Base-by-base conservation (phyloP, 257 asterid species). In the Fraxinus cuspidata region DNA sequence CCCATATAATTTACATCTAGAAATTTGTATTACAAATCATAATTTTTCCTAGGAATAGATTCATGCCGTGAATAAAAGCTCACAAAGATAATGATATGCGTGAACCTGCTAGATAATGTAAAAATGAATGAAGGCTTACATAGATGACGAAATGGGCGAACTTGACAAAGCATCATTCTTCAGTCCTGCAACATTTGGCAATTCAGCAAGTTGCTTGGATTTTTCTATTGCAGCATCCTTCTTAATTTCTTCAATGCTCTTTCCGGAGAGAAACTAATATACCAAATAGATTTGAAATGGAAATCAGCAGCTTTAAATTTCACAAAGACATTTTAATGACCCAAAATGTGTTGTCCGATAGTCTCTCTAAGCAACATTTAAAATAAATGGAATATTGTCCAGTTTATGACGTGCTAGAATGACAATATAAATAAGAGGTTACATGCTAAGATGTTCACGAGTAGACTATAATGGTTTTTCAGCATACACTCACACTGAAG, bases 231-330 rank as follows among this genome's bases (percentile, higher is more conserved):
- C 85, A 75, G 87, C 90, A 29, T 82, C 93, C 81, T 82, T 77
- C 85, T 88, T 86, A 74, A 91, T 91, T 80, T 91, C 90, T 70
- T 91, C 91, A 83, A 89, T 82, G 84, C 87, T 87, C 82, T 91
- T 89, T 71, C 95, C 93, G 84, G 87, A 83, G 51, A 77, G 87
- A 86, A 89, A 77, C 92, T 91, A 81, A 83, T 67, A 70, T 29
- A 60, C 58, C 74, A 74, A 77, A 70, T 67, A 74, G 53, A 81
- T 21, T 60, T 68, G 37, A 28, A 77, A 73, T 4, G 28, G 69
- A 13, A 40, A 53, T 75, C 29, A 67, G 76, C 35, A 16, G 21
- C 58, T 47, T 47, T 63, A 63, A 25, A 63, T 63, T 63, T 27
- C 34, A 63, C 35, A 4, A 0, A 21, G 16, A 11, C 21, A 25